Evolutionary conservation across 805 yeast genomes (phyloP).

Genomic region (Scheffersomyces amazonensis): DNA sequence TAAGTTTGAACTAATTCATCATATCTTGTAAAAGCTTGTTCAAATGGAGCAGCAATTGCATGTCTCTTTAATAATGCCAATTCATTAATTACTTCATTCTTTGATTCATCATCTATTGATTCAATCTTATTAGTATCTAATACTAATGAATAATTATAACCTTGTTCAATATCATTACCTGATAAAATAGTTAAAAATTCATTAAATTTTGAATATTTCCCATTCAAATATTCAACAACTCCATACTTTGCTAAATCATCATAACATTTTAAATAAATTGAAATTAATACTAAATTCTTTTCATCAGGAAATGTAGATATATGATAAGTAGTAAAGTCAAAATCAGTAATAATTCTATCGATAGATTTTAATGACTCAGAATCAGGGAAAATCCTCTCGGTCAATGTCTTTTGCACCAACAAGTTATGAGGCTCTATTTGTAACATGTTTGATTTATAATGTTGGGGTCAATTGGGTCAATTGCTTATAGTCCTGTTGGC

Average conservation of each 20-base stretch:
- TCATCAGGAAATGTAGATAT: conserved; percentile 76
- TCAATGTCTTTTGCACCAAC: conserved; percentile 74
- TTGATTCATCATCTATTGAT: conserved; percentile 43
- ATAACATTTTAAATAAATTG: conserved; percentile 77
- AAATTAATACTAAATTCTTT: conserved; percentile 61
- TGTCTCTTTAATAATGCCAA: conserved; percentile 79
- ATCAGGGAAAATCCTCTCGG: conserved; percentile 57
- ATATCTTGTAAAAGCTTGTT: conserved; percentile 77
- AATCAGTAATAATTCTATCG: conserved; percentile 90
- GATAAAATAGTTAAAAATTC: conserved; percentile 29
- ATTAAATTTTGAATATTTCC: conserved; percentile 41
- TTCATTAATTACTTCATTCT: conserved; percentile 53
- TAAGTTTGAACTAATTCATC: conserved; percentile 56
- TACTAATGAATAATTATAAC: conserved; percentile 76
- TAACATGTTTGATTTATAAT: conserved; percentile 72
- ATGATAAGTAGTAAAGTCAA: conserved; percentile 94
- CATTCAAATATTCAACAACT: conserved; percentile 50
- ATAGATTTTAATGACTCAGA: conserved; percentile 47
- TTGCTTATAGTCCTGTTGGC: too few relatives aligned
- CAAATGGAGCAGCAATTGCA: conserved; percentile 90
- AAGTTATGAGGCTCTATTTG: conserved; percentile 83
- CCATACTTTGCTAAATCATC: conserved; percentile 69
- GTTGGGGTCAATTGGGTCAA: too few relatives aligned
- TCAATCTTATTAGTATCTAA: conserved; percentile 51
- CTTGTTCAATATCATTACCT: conserved; percentile 55